Percentiles rank a stretch among this genome's conserved stretches.
Conservation (phyloP, 805 yeast species). For the Yamadazyma insecticola region DNA sequence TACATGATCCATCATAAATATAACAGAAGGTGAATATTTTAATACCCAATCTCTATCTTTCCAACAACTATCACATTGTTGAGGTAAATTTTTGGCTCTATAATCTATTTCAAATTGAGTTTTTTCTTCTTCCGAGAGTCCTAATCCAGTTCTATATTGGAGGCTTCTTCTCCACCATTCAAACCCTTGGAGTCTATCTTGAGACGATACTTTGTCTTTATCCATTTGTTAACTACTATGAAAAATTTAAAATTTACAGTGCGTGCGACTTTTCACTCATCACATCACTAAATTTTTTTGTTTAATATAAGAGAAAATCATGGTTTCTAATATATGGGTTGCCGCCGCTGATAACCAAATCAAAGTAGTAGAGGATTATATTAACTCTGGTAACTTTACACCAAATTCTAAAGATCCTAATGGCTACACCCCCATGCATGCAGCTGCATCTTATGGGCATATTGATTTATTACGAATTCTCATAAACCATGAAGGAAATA, state of each 20-base stretch:
- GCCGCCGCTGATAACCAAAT: constrained; percentile 86
- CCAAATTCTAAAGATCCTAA: constrained; percentile 82
- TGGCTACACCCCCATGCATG: constrained; percentile 96
- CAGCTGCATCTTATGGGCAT: constrained; percentile 94
- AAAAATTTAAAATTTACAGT: no score
- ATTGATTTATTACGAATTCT: constrained; percentile 57
- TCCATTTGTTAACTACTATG: no score
- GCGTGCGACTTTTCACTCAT: no score
- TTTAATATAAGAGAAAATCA: no score
- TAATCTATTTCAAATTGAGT: constrained; percentile 56
- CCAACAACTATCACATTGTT: constrained; percentile 66
- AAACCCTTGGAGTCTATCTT: constrained; percentile 45
- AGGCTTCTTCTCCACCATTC: constrained; percentile 80
- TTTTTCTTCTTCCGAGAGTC: constrained; percentile 49
- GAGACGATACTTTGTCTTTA: constrained; percentile 19
- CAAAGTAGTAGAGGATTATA: constrained; percentile 50
- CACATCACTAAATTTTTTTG: no score
- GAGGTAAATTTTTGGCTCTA: constrained; percentile 35
- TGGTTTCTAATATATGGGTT: constrained; percentile 77
- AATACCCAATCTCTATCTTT: constrained; percentile 78
- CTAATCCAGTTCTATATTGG: constrained; percentile 67
- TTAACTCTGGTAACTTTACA: constrained; percentile 46
- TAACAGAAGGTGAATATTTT: constrained; percentile 75
- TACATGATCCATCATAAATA: constrained; percentile 83
- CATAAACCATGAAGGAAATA: constrained; percentile 62